Evolutionary conservation across 2,329 filamentous ascomycete genomes (phyloP).

Genomic region (Beauveria sp.): DNA sequence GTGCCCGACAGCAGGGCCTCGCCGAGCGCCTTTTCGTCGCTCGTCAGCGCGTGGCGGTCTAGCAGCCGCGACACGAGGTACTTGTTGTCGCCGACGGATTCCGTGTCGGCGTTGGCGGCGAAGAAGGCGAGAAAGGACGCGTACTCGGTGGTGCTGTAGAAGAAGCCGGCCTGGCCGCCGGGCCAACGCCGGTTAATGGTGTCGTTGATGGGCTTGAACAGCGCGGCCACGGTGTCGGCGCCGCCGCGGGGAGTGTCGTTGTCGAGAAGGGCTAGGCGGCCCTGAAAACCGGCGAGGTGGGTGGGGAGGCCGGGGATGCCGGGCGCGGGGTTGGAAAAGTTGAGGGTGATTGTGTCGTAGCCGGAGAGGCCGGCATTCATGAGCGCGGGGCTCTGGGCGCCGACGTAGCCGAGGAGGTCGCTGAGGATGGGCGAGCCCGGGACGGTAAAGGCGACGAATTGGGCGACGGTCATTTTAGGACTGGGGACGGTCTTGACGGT

Average conservation of each 20-base stretch:
- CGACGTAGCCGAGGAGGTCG: constrained; percentile 38
- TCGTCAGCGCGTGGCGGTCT: constrained; percentile 26
- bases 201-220: constrained; percentile 29
- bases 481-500: constrained; percentile 46
- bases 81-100: constrained; percentile 25
- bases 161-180: constrained; percentile 16
- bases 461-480: constrained; percentile 23
- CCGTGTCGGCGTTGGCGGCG: constrained; percentile 27
- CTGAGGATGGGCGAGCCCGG: constrained; percentile 32
- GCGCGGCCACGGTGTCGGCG: constrained; percentile 12
- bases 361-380: constrained; percentile 44
- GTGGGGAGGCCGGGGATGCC: constrained; percentile 21
- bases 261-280: constrained; percentile 29
- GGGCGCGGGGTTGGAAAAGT: constrained; percentile 28
- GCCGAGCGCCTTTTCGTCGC: constrained; percentile 25
- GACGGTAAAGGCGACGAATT: constrained; percentile 17
- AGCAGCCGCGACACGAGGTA: constrained; percentile 39
- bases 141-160: constrained; percentile 17
- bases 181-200: constrained; percentile 32
- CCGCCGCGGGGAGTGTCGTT: too few species aligned
- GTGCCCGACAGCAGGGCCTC: constrained; percentile 30
- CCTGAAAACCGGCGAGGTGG: constrained; percentile 28
- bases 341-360: constrained; percentile 33
- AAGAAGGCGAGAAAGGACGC: constrained; percentile 32
- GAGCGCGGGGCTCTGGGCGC: constrained; percentile 21